These are phyloP conservation scores for Novymonas esmeraldas DNA, from an alignment of 208 protist genomes.

Conservation along the genomic window DNA sequence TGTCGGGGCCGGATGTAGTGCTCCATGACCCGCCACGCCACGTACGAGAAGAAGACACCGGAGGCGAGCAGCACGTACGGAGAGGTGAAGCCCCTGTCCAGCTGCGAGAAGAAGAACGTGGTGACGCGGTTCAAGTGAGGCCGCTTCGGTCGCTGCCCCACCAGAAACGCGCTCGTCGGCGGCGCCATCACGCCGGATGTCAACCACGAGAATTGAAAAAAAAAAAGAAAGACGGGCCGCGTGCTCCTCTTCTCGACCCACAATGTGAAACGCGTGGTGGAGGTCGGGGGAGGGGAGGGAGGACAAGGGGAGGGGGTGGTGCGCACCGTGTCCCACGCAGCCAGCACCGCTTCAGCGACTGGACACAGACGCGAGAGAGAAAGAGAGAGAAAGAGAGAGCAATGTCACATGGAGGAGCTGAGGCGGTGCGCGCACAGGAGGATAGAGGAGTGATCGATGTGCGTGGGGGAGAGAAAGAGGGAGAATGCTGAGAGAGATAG, in stretches of 20 bases:
- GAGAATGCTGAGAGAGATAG: not conserved
- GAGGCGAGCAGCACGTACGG: constrained; percentile 65
- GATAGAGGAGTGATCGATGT: no score
- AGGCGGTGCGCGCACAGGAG: not conserved
- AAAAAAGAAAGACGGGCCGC: not conserved
- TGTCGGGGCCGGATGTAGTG: constrained; percentile 55
- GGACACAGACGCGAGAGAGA: not conserved
- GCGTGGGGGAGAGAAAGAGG: no score
- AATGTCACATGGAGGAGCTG: not conserved
- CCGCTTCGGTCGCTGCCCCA: constrained; percentile 41
- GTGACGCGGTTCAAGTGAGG: constrained; percentile 63
- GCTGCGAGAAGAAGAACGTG: constrained; percentile 82
- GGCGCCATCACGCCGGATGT: constrained; percentile 21
- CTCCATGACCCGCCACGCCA: constrained; percentile 68
- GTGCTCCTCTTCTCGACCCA: no score
- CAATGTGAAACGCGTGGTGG: no score
- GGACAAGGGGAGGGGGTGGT: not conserved
- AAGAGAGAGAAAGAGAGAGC: not conserved
- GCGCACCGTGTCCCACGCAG: not conserved
- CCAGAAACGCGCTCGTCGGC: constrained; percentile 20
- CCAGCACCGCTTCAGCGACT: no score
- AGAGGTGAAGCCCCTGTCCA: constrained; percentile 81
- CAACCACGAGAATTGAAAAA: no score
- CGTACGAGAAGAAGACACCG: constrained; percentile 49
- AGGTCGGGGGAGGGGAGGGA: not conserved